Conservation (phyloP, 768 basidiomycete genomes). For the Boletus subcaerulescens region DNA sequence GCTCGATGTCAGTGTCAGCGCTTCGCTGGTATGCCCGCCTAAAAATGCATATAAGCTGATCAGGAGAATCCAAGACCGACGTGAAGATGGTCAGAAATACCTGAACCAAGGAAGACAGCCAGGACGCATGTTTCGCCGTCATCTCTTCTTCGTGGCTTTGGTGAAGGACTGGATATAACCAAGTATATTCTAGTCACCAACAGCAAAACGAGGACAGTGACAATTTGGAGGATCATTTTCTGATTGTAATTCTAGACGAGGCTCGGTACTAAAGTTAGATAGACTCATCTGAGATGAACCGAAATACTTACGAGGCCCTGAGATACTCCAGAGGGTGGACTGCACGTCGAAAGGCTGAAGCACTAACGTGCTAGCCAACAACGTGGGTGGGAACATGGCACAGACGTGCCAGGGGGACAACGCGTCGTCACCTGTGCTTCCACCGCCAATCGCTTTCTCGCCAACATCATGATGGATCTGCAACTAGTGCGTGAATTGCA, state of each 20-base stretch:
- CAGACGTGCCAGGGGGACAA: not conserved
- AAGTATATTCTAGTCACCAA: conserved; percentile 19
- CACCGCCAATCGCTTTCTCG: not conserved
- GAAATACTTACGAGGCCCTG: not conserved
- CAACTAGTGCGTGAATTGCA: conserved; percentile 56
- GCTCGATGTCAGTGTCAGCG: conserved; percentile 64
- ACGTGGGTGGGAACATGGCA: conserved; percentile 14
- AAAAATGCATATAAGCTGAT: conserved; percentile 13
- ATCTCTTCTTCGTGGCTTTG: conserved; percentile 14
- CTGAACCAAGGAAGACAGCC: conserved; percentile 92
- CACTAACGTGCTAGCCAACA: not conserved
- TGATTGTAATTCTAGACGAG: not conserved
- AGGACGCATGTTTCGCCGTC: conserved; percentile 42
- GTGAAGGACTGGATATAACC: conserved; percentile 10
- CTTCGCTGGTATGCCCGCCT: conserved; percentile 97
- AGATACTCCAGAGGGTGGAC: not conserved
- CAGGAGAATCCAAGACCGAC: not conserved
- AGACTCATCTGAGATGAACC: not conserved
- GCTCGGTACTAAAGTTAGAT: not conserved
- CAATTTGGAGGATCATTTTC: conserved; percentile 16
- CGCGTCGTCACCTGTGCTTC: too few relatives aligned
- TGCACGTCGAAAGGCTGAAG: not conserved
- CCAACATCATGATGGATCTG: conserved; percentile 45
- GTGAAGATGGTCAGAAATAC: conserved; percentile 40
- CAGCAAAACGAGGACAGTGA: conserved; percentile 6